Base-by-base conservation (phyloP, 805 yeast genomes). In the Wickerhamiella musiphila region DNA sequence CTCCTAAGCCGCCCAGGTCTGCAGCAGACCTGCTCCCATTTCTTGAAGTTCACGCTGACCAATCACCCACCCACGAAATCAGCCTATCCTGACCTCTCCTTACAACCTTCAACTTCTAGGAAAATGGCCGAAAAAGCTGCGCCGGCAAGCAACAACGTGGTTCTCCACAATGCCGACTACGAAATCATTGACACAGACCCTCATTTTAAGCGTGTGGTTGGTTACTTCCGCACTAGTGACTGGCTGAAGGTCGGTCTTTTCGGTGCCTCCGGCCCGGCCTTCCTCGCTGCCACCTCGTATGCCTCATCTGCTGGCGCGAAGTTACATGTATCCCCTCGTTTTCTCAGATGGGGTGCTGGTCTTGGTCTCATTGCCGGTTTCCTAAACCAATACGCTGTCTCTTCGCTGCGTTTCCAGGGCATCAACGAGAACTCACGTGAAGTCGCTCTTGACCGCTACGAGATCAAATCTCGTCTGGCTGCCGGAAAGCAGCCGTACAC, bases 131-230 rank as follows among this genome's bases (percentile, higher is more conserved):
- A n/a, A 11, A n/a, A n/a, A n/a, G n/a, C n/a, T n/a, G n/a, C n/a
- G n/a, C n/a, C n/a, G n/a, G n/a, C n/a, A n/a, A n/a, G n/a, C n/a
- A n/a, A 37, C 33, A 45, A 45, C 38, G 35, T 41, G 13, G 50
- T 44, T 18, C 38, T 41, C 25, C 48, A 46, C 44, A 43, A 43
- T 35, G 38, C 48, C 18, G 38, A 43, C 31, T 45, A 37, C 39
- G 49, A 66, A 69, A 46, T 65, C 34, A 81, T 79, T 45, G 93
- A 79, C 51, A 62, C 67, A 32, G 93, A 79, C 52, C 93, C 93
- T 19, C 71, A 71, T 41, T 77, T 79, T 56, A 48, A 52, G 23
- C 64, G 78, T 37, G 93, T 81, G 19, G 72, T 79, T 10, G 57
- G 70, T 28, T 81, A 73, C 57, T 68, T 78, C 57, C 66, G 93